These are phyloP conservation scores for Pythium grandisporangium DNA, from an alignment of 352 stramenopile species.

Conservation along the genomic window DNA sequence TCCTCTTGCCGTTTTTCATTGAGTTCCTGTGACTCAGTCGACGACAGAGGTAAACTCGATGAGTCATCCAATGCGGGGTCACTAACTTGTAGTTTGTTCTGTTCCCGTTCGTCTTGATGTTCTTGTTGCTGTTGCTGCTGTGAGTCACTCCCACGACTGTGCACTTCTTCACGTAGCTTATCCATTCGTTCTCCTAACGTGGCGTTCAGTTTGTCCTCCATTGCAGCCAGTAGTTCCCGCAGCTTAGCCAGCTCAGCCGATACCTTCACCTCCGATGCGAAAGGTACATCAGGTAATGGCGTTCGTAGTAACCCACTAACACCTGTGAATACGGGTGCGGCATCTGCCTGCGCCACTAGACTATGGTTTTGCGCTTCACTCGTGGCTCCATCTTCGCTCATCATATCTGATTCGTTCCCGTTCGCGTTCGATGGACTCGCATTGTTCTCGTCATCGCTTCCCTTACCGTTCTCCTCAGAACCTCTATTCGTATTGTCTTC, in stretches of 20 bases:
- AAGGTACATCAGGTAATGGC: constrained; percentile 19
- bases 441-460: neutral
- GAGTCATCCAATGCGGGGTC: no score
- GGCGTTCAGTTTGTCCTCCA: constrained; percentile 21
- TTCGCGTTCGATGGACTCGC: no score
- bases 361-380: no score
- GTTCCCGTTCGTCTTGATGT: neutral
- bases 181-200: constrained; percentile 33
- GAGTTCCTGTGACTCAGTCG: neutral
- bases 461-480: neutral
- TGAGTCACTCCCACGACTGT: constrained; percentile 16
- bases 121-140: constrained; percentile 7
- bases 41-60: no score
- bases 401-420: no score
- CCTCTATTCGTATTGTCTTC: constrained; percentile 10
- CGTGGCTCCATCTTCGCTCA: no score
- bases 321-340: no score
- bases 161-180: constrained; percentile 19
- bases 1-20: neutral
- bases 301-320: constrained; percentile 13
- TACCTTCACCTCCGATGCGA: constrained; percentile 29
- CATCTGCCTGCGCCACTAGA: no score
- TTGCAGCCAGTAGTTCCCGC: constrained; percentile 20
- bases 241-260: constrained; percentile 33
- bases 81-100: no score